These are phyloP conservation scores for Suillus cothurnatus DNA, from an alignment of 768 basidiomycete species.

Conservation along the genomic window DNA sequence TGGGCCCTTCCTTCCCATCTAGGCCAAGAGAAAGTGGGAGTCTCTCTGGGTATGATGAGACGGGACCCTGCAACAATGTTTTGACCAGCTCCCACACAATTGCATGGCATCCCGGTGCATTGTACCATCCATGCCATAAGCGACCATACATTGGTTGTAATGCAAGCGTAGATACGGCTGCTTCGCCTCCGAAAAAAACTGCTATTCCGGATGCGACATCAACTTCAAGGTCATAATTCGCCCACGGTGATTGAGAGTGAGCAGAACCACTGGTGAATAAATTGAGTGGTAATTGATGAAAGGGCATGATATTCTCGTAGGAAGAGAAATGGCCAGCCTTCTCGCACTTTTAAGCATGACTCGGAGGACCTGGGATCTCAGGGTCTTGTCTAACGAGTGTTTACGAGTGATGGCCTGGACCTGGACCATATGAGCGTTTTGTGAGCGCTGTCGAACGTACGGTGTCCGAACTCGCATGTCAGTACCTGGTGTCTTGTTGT, in stretches of 20 bases:
- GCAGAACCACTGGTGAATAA: neutral
- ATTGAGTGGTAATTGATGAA: neutral
- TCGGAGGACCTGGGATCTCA: too few relatives aligned
- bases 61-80: constrained; percentile 19
- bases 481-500: too few relatives aligned
- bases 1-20: constrained; percentile 43
- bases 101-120: constrained; percentile 34
- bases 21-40: constrained; percentile 22
- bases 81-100: constrained; percentile 23
- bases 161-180: constrained; percentile 33
- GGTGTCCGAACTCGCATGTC: too few relatives aligned
- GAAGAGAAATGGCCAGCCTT: neutral
- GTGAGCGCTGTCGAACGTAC: too few relatives aligned
- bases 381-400: too few relatives aligned
- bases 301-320: neutral
- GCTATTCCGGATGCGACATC: constrained; percentile 23
- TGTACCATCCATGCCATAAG: constrained; percentile 37
- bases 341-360: neutral
- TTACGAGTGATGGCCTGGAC: too few relatives aligned
- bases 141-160: constrained; percentile 29
- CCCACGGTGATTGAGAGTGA: neutral
- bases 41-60: constrained; percentile 19
- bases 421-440: too few relatives aligned
- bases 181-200: constrained; percentile 33
- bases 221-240: constrained; percentile 16